These are phyloP conservation scores for Chenopodium suecicum DNA, from an alignment of 148 eudicot species.

Conservation along the genomic window DNA sequence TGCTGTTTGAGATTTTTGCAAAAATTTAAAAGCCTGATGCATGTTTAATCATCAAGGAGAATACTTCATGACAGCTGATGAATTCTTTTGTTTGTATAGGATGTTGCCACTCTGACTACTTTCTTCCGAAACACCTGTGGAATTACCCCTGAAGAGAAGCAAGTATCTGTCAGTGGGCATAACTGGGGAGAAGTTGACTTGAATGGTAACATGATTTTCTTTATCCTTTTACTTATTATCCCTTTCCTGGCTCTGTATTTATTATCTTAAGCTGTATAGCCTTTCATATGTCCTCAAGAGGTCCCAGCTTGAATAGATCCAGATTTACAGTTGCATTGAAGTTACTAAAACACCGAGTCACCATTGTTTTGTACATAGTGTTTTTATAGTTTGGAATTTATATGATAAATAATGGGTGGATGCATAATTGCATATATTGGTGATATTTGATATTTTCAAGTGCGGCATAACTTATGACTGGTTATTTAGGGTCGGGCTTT, in stretches of 20 bases:
- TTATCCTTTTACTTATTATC: neutral
- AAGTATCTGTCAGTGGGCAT: conserved; percentile 87
- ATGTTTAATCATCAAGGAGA: neutral
- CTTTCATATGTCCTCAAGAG: neutral
- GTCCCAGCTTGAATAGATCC: neutral
- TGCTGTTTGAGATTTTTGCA: neutral
- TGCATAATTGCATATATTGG: neutral
- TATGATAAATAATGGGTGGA: neutral
- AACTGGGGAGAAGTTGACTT: conserved; percentile 96
- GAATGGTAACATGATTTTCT: conserved; percentile 45
- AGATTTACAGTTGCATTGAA: too few species aligned
- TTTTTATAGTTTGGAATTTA: too few species aligned
- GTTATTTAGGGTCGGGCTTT: neutral
- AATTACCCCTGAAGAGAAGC: conserved; percentile 83
- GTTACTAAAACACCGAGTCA: too few species aligned
- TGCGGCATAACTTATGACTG: neutral
- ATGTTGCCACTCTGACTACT: conserved; percentile 61
- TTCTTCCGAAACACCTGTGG: conserved; percentile 69
- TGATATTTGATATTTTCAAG: neutral
- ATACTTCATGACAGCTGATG: neutral
- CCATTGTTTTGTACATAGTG: too few species aligned
- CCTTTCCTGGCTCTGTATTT: neutral
- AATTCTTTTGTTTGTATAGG: conserved; percentile 45
- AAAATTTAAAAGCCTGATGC: neutral
- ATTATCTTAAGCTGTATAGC: neutral